Evolutionary conservation across 495 filamentous ascomycete genomes (phyloP).

Genomic region (Penicillium macrosclerotiorum): DNA sequence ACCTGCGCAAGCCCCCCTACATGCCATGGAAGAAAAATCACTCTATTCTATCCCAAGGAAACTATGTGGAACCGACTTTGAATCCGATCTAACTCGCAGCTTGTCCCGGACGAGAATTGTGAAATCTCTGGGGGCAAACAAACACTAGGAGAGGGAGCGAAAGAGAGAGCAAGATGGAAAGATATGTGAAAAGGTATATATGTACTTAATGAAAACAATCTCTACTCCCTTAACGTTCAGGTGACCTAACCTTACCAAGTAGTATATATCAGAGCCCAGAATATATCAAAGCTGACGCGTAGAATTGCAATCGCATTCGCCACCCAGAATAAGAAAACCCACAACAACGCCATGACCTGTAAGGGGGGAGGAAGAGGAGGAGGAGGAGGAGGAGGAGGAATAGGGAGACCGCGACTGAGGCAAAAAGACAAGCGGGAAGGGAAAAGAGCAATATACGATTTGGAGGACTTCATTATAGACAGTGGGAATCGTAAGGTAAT

Average conservation of each 20-base stretch:
- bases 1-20: neutral
- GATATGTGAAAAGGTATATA: conserved; percentile 21
- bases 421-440: conserved; percentile 10
- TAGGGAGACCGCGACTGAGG: conserved; percentile 10
- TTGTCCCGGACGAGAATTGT: too few species aligned
- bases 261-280: conserved; percentile 7
- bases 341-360: conserved; percentile 34
- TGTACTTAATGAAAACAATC: conserved; percentile 25
- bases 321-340: conserved; percentile 18
- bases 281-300: conserved; percentile 21
- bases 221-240: conserved; percentile 6
- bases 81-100: too few species aligned
- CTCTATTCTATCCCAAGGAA: conserved; percentile 6
- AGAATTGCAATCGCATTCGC: conserved; percentile 16
- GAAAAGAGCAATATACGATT: conserved; percentile 22
- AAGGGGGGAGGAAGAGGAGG: too few species aligned
- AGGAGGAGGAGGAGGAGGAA: too few species aligned
- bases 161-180: neutral
- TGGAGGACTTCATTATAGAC: conserved; percentile 30
- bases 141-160: neutral
- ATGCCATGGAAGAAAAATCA: too few species aligned
- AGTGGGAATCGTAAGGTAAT: conserved; percentile 33
- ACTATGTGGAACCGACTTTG: too few species aligned
- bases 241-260: too few species aligned
- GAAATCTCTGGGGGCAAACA: too few species aligned